Evolutionary conservation across 202 grass and related monocot species (phyloP).

Genomic region (Setaria viridis): DNA sequence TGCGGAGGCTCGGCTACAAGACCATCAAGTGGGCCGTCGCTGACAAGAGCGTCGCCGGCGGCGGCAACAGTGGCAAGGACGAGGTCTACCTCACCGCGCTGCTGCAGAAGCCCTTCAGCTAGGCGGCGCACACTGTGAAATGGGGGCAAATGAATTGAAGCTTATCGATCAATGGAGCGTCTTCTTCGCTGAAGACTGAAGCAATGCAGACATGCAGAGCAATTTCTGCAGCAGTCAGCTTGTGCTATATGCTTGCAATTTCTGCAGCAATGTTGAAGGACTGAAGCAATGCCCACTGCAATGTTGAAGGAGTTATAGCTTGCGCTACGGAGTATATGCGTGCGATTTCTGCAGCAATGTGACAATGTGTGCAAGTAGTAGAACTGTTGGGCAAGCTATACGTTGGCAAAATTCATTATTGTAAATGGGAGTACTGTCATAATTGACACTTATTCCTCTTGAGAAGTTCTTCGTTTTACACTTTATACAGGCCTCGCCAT

Average conservation of each 20-base stretch:
- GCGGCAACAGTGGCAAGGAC: slow-evolving; percentile 52
- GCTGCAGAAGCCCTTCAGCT: slow-evolving; percentile 65
- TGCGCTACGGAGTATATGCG: too few species aligned
- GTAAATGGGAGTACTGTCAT: too few species aligned
- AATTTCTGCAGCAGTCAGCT: background rate
- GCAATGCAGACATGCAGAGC: background rate
- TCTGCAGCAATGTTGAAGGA: background rate
- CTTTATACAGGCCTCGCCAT: too few species aligned
- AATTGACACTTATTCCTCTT: too few species aligned
- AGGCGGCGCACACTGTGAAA: background rate
- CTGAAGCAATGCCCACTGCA: too few species aligned
- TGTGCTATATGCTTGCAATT: background rate
- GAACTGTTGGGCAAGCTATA: background rate
- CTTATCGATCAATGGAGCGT: background rate
- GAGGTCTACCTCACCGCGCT: slow-evolving; percentile 76
- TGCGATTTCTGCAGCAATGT: too few species aligned
- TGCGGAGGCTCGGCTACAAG: slow-evolving; percentile 66
- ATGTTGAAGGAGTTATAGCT: too few species aligned
- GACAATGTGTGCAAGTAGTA: background rate
- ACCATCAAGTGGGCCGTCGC: slow-evolving; percentile 82
- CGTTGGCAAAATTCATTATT: too few species aligned
- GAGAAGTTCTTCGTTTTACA: too few species aligned
- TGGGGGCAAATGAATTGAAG: background rate
- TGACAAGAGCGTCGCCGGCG: slow-evolving; percentile 49
- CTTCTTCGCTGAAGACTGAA: background rate